Evolutionary conservation across 805 yeast genomes (phyloP).

Genomic region (Ogataea siamensis): DNA sequence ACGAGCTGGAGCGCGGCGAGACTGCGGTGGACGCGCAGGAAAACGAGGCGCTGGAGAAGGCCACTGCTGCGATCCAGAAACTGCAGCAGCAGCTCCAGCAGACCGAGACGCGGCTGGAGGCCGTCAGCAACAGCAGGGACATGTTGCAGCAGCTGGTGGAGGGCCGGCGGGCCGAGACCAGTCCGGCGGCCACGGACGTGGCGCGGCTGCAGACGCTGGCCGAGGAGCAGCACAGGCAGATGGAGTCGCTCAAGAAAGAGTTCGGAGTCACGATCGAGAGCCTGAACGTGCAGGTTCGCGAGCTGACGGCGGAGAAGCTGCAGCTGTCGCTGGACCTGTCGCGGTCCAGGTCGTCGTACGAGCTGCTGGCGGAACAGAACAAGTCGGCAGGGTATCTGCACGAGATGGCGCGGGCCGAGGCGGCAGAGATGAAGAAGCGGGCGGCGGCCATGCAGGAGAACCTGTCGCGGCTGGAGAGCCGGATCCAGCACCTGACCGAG

Average conservation of each 20-base stretch:
- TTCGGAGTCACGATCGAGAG: conserved; percentile 42
- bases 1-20: conserved; percentile 63
- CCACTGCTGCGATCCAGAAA: conserved; percentile 64
- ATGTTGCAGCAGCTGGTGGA: conserved; percentile 42
- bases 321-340: conserved; percentile 50
- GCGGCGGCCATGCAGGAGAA: conserved; percentile 41
- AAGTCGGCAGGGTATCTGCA: conserved; percentile 40
- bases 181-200: conserved; percentile 10
- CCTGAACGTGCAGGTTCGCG: conserved; percentile 47
- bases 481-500: conserved; percentile 47
- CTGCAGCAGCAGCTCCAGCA: conserved; percentile 57
- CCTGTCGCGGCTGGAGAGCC: conserved; percentile 46
- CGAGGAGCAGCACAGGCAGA: conserved; percentile 35
- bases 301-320: conserved; percentile 41
- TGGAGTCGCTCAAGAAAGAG: conserved; percentile 41
- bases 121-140: conserved; percentile 67
- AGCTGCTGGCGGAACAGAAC: conserved; percentile 52
- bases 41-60: conserved; percentile 35
- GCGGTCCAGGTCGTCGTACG: conserved; percentile 51
- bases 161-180: conserved; percentile 19
- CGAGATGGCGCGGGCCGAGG: conserved; percentile 43
- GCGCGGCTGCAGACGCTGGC: conserved; percentile 20
- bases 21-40: conserved; percentile 47
- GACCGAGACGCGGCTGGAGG: conserved; percentile 49
- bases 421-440: conserved; percentile 41